These are phyloP conservation scores for Scytalidium sp. DNA, from an alignment of 2,329 filamentous ascomycete species.

Conservation along the genomic window DNA sequence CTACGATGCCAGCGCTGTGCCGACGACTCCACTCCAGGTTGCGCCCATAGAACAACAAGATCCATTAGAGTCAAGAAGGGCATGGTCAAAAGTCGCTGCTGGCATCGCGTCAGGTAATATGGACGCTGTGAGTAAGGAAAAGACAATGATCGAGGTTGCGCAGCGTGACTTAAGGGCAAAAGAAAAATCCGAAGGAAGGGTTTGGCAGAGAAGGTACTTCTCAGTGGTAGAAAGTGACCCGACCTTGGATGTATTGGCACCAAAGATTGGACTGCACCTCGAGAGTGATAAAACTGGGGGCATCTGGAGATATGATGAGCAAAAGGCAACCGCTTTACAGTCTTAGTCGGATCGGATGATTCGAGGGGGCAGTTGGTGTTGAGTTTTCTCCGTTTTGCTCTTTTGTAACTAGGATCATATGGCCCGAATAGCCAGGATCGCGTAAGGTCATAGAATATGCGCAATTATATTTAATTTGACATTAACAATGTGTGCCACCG, in stretches of 20 bases:
- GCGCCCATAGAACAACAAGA: slow-evolving; percentile 76
- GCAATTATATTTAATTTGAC: neutral
- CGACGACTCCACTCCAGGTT: slow-evolving; percentile 67
- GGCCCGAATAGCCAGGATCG: neutral
- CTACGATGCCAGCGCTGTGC: slow-evolving; percentile 56
- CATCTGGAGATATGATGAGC: slow-evolving; percentile 64
- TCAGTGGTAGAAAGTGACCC: slow-evolving; percentile 45
- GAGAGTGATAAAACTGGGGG: slow-evolving; percentile 66
- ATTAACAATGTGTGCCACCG: neutral
- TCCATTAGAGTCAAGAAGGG: slow-evolving; percentile 80
- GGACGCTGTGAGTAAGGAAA: slow-evolving; percentile 74
- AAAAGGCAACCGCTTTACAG: slow-evolving; percentile 19
- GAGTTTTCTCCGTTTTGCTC: neutral
- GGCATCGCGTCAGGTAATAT: slow-evolving; percentile 82
- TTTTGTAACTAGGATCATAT: neutral
- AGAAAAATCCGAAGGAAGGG: slow-evolving; percentile 70
- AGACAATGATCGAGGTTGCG: slow-evolving; percentile 84
- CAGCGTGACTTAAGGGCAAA: slow-evolving; percentile 74
- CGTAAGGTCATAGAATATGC: neutral
- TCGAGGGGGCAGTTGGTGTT: no score
- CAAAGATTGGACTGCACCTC: slow-evolving; percentile 33
- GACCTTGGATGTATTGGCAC: slow-evolving; percentile 38
- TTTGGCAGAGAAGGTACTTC: slow-evolving; percentile 88
- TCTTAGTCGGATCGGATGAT: no score
- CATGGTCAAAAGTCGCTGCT: slow-evolving; percentile 82